Evolutionary conservation across 202 grass and related monocot genomes (phyloP).

Genomic region (Setaria viridis): DNA sequence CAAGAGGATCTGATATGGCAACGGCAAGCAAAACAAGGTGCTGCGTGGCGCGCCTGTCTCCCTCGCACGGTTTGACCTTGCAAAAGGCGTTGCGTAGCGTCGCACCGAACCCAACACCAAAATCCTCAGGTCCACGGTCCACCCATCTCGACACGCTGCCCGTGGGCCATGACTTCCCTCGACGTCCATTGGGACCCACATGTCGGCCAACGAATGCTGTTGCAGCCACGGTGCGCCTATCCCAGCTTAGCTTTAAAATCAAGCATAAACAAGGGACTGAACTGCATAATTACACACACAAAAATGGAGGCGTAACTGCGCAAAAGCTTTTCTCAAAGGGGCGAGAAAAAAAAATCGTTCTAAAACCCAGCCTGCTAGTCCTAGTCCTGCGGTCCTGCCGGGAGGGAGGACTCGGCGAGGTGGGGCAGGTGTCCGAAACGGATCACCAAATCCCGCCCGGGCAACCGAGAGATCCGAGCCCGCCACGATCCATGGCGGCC

Average conservation of each 20-base stretch:
- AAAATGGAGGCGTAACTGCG: not conserved
- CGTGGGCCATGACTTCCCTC: not conserved
- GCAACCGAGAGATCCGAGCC: constrained; percentile 37
- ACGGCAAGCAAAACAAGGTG: not conserved
- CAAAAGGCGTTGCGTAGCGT: constrained; percentile 10
- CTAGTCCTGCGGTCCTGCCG: not conserved
- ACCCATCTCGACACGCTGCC: not conserved
- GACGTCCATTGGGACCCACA: not conserved
- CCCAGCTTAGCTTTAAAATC: not conserved
- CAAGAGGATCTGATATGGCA: not conserved
- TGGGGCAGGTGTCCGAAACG: constrained; percentile 40
- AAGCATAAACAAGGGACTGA: not conserved
- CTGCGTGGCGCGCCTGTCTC: not conserved
- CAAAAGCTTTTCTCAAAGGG: not conserved
- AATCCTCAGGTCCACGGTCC: not conserved
- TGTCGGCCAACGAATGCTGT: not conserved
- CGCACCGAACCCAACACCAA: not conserved
- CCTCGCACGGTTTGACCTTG: constrained; percentile 26
- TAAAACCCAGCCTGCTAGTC: constrained; percentile 32
- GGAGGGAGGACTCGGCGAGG: not conserved
- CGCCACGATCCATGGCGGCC: constrained; percentile 47
- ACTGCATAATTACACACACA: not conserved
- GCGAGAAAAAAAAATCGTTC: not conserved
- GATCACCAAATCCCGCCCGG: constrained; percentile 33
- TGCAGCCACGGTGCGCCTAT: not conserved